Base-by-base conservation (phyloP, 805 yeast species). In the Lipomyces japonicus region DNA sequence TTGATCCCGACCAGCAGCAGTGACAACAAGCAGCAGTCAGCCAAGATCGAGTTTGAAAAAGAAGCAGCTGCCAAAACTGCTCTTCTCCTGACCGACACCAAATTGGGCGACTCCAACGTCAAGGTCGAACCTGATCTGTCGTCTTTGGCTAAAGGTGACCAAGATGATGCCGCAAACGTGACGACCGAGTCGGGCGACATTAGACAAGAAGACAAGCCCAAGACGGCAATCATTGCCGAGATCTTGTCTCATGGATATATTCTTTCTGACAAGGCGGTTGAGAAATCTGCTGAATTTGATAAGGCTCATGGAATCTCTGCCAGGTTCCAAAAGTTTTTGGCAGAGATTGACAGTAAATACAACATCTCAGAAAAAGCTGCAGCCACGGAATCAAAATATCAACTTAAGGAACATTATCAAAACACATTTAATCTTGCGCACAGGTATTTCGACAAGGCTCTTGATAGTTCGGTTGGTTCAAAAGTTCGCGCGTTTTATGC, bases 131-230 rank as follows among this genome's bases (percentile, higher is more conserved):
- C 60, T 21, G 58, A 69, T 52, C 55, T 66, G 64, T 55, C 65
- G 53, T 50, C 55, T 24, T 39, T 46, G n/a, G 39, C 28, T n/a
- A n/a, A n/a, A n/a, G n/a, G n/a, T n/a, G n/a, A n/a, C n/a, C 26
- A n/a, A 18, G 43, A 42, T 18, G 52, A 51, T 37, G 50, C 36
- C 9, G 50, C 54, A 26, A 56, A 62, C 30, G 47, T 35, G 10
- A 41, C 55, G 10, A 24, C 58, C 16, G 50, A 59, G 5, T 50
- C 45, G 6, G 74, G 70, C 44, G 87, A 83, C 58, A 76, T 84
- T 46, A 67, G 74, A 3, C 95, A 85, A 68, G 95, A 86, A 62
- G 79, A 78, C 53, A 85, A 85, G 70, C 95, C 95, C 49, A 83
- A 83, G 63, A 68, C 80, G 48, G 79, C 87, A 18, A 80, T 86